Conservation (phyloP, 1,139 yeast genomes). For the Blastobotrys capitulatus region DNA sequence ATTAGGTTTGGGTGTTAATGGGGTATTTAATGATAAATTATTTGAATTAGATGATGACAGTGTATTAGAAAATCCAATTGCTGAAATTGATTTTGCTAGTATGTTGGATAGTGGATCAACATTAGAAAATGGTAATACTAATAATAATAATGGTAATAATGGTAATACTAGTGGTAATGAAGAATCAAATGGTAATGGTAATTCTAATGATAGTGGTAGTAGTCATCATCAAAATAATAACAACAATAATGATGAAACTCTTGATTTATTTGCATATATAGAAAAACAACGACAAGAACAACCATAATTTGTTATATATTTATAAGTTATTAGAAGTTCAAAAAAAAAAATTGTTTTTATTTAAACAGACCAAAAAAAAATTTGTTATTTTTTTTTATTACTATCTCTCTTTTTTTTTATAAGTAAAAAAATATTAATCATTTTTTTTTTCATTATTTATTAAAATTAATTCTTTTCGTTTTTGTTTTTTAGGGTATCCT, state of each 20-base stretch:
- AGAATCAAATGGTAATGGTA: too few species aligned
- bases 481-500: too few species aligned
- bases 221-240: neutral
- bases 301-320: neutral
- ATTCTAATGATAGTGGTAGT: neutral
- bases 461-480: too few species aligned
- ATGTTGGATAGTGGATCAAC: neutral
- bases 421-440: neutral
- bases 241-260: neutral
- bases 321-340: neutral
- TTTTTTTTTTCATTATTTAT: too few species aligned
- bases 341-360: neutral
- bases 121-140: neutral
- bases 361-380: too few species aligned
- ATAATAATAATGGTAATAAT: neutral
- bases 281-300: slow-evolving; percentile 6
- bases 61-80: neutral
- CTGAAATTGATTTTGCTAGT: neutral
- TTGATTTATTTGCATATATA: slow-evolving; percentile 9
- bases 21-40: neutral
- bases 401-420: neutral
- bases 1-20: neutral
- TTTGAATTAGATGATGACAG: neutral
- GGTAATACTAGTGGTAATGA: neutral
- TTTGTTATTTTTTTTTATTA: neutral